phyloP scores from a whole-genome alignment of 495 filamentous ascomycete species.

The Amphirosellinia nigrospora region DNA sequence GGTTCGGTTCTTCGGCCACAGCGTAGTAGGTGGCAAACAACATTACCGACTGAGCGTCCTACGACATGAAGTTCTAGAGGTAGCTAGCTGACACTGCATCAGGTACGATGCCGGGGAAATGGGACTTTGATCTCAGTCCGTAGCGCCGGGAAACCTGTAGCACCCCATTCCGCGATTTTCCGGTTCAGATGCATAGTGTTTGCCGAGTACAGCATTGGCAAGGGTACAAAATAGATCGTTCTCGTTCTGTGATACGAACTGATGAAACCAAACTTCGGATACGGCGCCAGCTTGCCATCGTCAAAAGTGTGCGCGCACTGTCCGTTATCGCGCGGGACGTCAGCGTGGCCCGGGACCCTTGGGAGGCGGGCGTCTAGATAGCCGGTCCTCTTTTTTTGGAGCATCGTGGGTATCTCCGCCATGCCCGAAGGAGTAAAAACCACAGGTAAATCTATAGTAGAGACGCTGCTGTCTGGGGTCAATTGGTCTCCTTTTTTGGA shows the following conservation, averaged over 20 bases:
- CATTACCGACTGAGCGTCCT: too few relatives aligned
- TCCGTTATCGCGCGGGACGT: slow-evolving; percentile 21
- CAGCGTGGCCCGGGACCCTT: neutral
- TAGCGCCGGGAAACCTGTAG: slow-evolving; percentile 3
- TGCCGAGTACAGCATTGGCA: neutral
- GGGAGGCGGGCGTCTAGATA: neutral
- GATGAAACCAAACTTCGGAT: neutral
- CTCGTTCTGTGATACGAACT: neutral
- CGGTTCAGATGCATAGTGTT: slow-evolving; percentile 16
- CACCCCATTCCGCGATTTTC: slow-evolving; percentile 15
- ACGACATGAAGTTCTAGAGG: too few relatives aligned
- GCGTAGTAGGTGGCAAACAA: neutral
- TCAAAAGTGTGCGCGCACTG: slow-evolving; percentile 9
- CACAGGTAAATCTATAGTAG: slow-evolving; percentile 2
- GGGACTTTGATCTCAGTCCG: neutral
- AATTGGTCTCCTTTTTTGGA: neutral
- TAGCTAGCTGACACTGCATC: too few relatives aligned
- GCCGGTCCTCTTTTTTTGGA: slow-evolving; percentile 22
- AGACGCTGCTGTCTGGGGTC: neutral
- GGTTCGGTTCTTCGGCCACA: neutral
- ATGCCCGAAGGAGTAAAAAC: slow-evolving; percentile 22
- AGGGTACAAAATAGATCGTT: neutral
- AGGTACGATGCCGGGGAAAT: neutral
- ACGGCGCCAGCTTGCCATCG: slow-evolving; percentile 7
- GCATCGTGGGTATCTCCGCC: slow-evolving; percentile 15